These are phyloP conservation scores for Trichoderma parareesei DNA, from an alignment of 495 filamentous ascomycete genomes.

Conservation along the genomic window DNA sequence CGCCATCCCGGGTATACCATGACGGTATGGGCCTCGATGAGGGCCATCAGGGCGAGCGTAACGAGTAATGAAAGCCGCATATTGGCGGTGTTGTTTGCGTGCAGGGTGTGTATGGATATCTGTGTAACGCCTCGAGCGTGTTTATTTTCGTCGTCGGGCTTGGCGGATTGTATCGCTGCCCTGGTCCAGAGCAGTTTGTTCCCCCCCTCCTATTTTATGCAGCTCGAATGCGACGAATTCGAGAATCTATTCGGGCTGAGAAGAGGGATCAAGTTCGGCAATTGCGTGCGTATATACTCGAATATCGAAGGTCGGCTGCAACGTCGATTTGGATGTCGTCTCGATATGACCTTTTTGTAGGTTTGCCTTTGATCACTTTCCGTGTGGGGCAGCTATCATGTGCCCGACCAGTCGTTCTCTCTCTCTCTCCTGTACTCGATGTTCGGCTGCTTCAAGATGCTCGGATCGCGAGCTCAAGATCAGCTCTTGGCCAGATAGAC, in stretches of 20 bases:
- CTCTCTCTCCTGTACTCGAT: neutral
- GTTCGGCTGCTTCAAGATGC: neutral
- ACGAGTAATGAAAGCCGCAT: conserved; percentile 45
- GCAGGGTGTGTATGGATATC: neutral
- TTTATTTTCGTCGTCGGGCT: neutral
- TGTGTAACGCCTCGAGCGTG: neutral
- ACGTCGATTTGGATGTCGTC: neutral
- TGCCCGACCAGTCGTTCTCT: neutral
- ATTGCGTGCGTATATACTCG: neutral
- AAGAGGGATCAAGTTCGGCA: no score
- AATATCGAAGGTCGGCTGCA: neutral
- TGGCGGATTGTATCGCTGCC: neutral
- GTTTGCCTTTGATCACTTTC: neutral
- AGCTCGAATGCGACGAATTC: neutral
- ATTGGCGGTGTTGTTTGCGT: conserved; percentile 13
- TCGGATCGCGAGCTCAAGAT: no score
- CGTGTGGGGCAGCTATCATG: neutral
- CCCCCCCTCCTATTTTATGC: neutral
- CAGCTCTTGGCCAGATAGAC: no score
- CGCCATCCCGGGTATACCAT: conserved; percentile 91
- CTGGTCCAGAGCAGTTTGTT: neutral
- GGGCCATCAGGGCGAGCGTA: conserved; percentile 38
- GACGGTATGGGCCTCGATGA: conserved; percentile 72
- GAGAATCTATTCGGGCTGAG: no score
- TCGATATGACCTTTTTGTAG: neutral